Base-by-base conservation (phyloP, 306 rosid genomes). In the Dryas drummondii region DNA sequence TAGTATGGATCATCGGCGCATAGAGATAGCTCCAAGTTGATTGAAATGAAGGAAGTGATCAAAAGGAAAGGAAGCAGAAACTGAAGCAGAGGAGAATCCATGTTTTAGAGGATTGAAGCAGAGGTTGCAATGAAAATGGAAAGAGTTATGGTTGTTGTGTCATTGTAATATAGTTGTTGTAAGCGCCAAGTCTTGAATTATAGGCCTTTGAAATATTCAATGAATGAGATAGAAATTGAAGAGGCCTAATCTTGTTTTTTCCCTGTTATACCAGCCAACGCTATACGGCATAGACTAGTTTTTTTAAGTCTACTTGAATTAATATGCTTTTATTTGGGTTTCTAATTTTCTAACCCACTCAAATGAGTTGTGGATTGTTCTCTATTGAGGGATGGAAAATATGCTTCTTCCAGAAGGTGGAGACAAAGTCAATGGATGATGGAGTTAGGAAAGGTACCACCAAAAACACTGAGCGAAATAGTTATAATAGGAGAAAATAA, bases 41-140 rank as follows among this genome's bases (percentile, higher is more conserved):
- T 70, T 17, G 11, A 54, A 15, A 62, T 46, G 14, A 70, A 60
- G 44, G 50, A 22, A 22, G 47, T 45, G 44, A 68, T 26, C 70
- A 59, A 37, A 57, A 76, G 5, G 9, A 66, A 12, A 47, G 71
- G 66, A 56, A 76, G 0, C 66, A 54, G 17, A 54, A 42, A 52
- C 7, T 37, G 61, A 6, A 70, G 54, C 44, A 71, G 19, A 56
- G 13, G 17, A 45, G 66, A 44, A 7, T 4, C 46, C 76, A 71
- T 71, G 15, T 5, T 32, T 51, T 60, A 5, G 66, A 4, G 6
- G 66, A 14, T 8, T 14, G 48, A n/a, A 62, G 68, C 68, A 62
- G 17, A 10, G 22, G 5, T 55, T 55, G 59, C 1, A 55, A 26
- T n/a, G n/a, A n/a, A n/a, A n/a, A n/a, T n/a, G n/a, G n/a, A n/a